Evolutionary conservation across 805 yeast species (phyloP).

Genomic region (Metschnikowia continentalis): DNA sequence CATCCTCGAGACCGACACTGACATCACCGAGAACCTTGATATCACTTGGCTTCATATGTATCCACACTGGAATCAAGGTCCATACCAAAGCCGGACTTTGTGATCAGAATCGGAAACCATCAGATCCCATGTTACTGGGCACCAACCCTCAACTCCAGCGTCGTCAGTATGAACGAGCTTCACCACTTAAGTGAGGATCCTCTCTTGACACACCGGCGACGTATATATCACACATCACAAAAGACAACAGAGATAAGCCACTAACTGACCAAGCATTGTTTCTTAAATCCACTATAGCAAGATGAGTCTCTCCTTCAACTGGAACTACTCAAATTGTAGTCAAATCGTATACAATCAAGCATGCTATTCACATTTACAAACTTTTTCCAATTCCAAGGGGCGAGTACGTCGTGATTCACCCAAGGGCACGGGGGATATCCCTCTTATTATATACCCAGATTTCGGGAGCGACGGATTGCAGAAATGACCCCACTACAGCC

Average conservation of each 20-base stretch:
- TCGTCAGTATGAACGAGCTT: background rate
- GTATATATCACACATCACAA: background rate
- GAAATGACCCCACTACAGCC: too few relatives aligned
- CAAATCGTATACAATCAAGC: background rate
- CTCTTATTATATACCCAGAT: too few relatives aligned
- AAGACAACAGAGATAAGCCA: background rate
- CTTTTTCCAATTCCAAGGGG: background rate
- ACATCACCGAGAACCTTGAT: background rate
- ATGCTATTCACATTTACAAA: background rate
- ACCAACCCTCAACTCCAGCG: too few relatives aligned
- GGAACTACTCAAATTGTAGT: too few relatives aligned
- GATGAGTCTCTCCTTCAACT: background rate
- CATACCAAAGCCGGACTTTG: background rate
- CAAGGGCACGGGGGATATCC: background rate
- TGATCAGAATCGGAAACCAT: background rate
- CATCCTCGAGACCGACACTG: background rate
- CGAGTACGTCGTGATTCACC: background rate
- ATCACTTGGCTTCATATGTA: too few relatives aligned
- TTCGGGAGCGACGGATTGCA: too few relatives aligned
- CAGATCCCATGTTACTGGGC: too few relatives aligned
- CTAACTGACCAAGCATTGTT: background rate
- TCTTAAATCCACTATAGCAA: background rate
- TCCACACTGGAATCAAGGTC: too few relatives aligned
- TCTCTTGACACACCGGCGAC: too few relatives aligned
- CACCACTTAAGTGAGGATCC: background rate